Evolutionary conservation across 345 rosid species (phyloP).

Genomic region (Clausena lansium): DNA sequence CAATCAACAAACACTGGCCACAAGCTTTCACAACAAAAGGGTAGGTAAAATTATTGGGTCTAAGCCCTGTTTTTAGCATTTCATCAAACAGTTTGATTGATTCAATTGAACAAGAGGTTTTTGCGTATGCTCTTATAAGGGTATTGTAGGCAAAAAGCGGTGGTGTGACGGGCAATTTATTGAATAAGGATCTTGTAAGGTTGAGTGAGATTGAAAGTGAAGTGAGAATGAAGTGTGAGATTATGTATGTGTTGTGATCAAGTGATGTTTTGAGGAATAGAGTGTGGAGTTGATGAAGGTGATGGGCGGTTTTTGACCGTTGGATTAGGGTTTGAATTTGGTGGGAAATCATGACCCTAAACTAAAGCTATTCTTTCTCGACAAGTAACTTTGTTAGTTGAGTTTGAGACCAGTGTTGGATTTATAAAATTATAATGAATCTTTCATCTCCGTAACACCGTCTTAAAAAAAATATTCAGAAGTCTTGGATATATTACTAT

Average conservation of each 20-base stretch:
- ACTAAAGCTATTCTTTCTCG: not conserved
- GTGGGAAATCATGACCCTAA: constrained; percentile 20
- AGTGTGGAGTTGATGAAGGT: constrained; percentile 29
- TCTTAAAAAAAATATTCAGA: no score
- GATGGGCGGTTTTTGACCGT: constrained; percentile 17
- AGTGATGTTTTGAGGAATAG: constrained; percentile 27
- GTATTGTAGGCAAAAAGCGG: constrained; percentile 33
- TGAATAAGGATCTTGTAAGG: constrained; percentile 21
- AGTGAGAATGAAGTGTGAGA: constrained; percentile 24
- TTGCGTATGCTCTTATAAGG: constrained; percentile 22
- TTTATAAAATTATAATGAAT: no score
- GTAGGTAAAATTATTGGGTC: constrained; percentile 27
- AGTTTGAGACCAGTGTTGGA: no score
- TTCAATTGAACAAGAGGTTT: constrained; percentile 16
- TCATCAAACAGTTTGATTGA: constrained; percentile 21
- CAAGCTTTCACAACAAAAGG: constrained; percentile 35
- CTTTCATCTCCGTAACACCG: no score
- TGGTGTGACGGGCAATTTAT: constrained; percentile 13
- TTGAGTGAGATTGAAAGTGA: constrained; percentile 20
- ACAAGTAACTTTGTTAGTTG: no score
- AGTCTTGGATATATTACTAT: no score
- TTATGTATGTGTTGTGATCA: constrained; percentile 1
- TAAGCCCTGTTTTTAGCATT: constrained; percentile 21
- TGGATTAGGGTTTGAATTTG: constrained; percentile 22
- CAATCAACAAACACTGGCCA: constrained; percentile 19